These are phyloP conservation scores for Fusarium redolens DNA, from an alignment of 2,329 filamentous ascomycete genomes.

Conservation along the genomic window DNA sequence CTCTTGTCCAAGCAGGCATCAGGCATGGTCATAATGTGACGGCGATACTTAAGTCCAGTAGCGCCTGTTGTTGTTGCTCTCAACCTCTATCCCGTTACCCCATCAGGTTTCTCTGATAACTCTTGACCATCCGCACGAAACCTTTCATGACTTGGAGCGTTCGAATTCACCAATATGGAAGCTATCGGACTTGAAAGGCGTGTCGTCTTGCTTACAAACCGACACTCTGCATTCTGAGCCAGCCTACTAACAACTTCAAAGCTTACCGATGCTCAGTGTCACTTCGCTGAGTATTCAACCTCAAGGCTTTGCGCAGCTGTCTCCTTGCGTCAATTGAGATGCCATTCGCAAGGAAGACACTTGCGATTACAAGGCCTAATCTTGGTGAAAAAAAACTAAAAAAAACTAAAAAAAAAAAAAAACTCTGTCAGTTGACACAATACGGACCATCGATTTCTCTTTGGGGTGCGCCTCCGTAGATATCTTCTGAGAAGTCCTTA, in stretches of 20 bases:
- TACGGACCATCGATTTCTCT: background rate
- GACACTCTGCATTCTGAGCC: background rate
- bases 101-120: background rate
- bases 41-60: background rate
- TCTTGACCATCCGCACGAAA: background rate
- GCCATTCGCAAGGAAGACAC: background rate
- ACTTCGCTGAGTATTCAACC: background rate
- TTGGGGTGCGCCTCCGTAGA: background rate
- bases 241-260: background rate
- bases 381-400: no score
- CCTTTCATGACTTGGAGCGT: background rate
- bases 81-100: background rate
- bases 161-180: background rate
- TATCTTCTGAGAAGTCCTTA: background rate
- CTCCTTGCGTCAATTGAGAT: background rate
- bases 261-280: background rate
- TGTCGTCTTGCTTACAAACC: no score
- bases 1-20: background rate
- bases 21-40: background rate
- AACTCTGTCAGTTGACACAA: background rate
- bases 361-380: background rate
- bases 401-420: no score
- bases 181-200: background rate
- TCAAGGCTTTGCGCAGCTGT: background rate
- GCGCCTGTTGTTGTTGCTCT: constrained; percentile 8